phyloP scores from a whole-genome alignment of 2,329 filamentous ascomycete species.

The Fusarium sp. region DNA sequence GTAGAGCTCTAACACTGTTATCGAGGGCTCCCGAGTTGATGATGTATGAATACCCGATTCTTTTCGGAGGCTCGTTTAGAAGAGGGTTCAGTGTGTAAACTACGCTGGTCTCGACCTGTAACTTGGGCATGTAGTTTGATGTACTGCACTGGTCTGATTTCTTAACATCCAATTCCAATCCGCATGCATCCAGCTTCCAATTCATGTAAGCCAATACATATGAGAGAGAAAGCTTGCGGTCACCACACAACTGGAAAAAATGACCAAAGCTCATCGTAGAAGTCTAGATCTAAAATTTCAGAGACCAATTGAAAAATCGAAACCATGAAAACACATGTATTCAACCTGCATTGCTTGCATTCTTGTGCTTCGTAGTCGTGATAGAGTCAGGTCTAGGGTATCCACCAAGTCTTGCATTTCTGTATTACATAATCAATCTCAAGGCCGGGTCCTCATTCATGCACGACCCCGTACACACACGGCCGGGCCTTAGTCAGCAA shows the following conservation, averaged over 20 bases:
- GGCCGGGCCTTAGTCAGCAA: no score
- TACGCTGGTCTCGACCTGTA: no score
- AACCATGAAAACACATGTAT: not conserved
- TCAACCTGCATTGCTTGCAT: not conserved
- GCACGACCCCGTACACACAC: no score
- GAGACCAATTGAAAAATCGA: not conserved
- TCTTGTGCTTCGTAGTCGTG: not conserved
- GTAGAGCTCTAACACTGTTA: not conserved
- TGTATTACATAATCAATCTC: not conserved
- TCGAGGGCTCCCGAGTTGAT: not conserved
- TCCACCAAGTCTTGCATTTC: not conserved
- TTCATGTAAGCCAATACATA: not conserved
- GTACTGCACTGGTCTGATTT: not conserved
- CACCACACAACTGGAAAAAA: not conserved
- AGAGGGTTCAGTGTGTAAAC: no score
- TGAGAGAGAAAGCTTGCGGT: not conserved
- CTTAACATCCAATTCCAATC: not conserved
- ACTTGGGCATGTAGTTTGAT: not conserved
- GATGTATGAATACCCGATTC: not conserved
- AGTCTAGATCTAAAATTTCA: not conserved
- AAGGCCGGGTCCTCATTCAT: no score
- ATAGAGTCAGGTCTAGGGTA: not conserved
- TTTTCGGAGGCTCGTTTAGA: no score
- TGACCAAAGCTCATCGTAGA: not conserved
- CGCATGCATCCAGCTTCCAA: no score